Base-by-base conservation (phyloP, 2,329 filamentous ascomycete genomes). In the Exserohilum turcica region DNA sequence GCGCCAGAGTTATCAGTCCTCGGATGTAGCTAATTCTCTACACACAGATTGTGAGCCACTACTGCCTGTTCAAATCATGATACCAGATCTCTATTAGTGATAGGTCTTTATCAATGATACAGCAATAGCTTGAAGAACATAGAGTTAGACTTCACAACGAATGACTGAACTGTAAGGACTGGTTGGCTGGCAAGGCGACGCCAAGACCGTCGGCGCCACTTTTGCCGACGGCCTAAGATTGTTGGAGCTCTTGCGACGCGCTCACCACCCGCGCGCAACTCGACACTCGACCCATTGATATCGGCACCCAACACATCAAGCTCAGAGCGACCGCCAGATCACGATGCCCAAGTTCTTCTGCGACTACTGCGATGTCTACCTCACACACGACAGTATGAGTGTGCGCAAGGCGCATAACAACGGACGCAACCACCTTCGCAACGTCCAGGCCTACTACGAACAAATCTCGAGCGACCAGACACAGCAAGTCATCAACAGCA, bases 281-380 rank as follows among this genome's bases (percentile, higher is more conserved):
- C 24, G 28, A 18, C 27, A 28, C 48, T 39, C 16, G 31, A 24
- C 5, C 15, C 37, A 21, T 33, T 15, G 32, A 15, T 28, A 15
- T 42, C 6, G 35, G 15, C 6, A 19, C 12, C 15, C 19, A 39
- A 15, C 39, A 32, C 42, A 21, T 24, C 24, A 21, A 28, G 13
- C 6, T 12, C 10, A 24, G 10, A 38, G 18, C 27, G 16, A 2
- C 6, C 19, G 21, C 8, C n/a, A 3, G 3, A 10, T 19, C 52
- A 60, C 38, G 3, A 67, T 67, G 64, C 64, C 64, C 18, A 67
- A 67, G 56, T 67, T 67, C 57, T 67, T 67, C 46, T 67, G 92
- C 83, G 94, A 99, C 77, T 99, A 99, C 79, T 99, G 94, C 85
- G 94, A 99, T 89, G 94, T 99, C 77, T 99, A 99, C 84, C 89